A percentile compares a stretch with the other conserved stretches of the same genome.
Evolutionary conservation across 768 basidiomycete genomes (phyloP).

Genomic region (Pisolithus microcarpus): DNA sequence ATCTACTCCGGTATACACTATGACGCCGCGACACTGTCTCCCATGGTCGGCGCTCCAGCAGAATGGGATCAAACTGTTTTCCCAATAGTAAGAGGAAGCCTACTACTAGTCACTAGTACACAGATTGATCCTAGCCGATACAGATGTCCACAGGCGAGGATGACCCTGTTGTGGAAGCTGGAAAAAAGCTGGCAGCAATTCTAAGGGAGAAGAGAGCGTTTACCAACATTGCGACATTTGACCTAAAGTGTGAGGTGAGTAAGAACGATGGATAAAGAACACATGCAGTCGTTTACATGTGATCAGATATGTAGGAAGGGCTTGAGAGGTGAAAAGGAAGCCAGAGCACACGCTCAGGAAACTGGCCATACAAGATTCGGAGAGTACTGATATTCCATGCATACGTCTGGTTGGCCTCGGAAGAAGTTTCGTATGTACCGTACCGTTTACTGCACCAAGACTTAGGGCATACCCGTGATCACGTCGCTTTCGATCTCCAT

Average conservation of each 20-base stretch:
- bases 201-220: conserved; percentile 74
- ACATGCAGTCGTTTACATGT: conserved; percentile 1
- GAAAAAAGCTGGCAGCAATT: conserved; percentile 61
- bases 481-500: conserved; percentile 56
- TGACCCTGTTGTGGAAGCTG: conserved; percentile 57
- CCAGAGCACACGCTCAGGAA: conserved; percentile 76
- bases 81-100: conserved; percentile 41
- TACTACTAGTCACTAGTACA: background rate
- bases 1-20: conserved; percentile 97
- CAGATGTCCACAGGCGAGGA: conserved; percentile 29
- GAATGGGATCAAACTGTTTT: conserved; percentile 91
- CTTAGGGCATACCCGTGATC: conserved; percentile 18
- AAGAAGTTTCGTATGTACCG: background rate
- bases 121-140: conserved; percentile 20
- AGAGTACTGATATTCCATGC: conserved; percentile 50
- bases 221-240: conserved; percentile 89
- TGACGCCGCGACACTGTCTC: conserved; percentile 82
- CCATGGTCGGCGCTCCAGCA: conserved; percentile 60
- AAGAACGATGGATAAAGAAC: conserved; percentile 2
- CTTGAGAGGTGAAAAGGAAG: conserved; percentile 91
- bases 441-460: background rate
- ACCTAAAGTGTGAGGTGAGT: conserved; percentile 77
- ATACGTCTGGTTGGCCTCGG: background rate
- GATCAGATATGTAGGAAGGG: conserved; percentile 71
- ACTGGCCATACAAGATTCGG: conserved; percentile 85